Conservation (phyloP, 176 grass and related monocot species). For the Puccinellia tenuiflora region DNA sequence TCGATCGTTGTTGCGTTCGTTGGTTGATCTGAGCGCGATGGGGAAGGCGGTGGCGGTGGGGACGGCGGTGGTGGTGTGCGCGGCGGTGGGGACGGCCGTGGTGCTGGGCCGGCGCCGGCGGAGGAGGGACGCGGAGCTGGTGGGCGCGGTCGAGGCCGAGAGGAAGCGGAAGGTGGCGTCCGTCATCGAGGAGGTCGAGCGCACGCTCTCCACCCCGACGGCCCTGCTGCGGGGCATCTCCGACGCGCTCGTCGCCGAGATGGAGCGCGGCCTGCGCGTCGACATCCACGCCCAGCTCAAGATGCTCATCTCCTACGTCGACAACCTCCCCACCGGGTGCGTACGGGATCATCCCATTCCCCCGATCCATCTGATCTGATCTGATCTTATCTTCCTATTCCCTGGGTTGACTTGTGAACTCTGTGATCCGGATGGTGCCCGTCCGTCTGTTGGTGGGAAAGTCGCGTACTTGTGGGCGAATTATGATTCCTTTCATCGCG, state of each 20-base stretch:
- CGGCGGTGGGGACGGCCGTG: constrained; percentile 57
- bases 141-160: constrained; percentile 7
- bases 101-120: constrained; percentile 41
- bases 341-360: constrained; percentile 4
- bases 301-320: constrained; percentile 95
- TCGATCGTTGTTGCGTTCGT: not conserved
- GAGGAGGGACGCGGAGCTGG: constrained; percentile 19
- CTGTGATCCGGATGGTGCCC: constrained; percentile 16
- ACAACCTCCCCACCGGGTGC: constrained; percentile 90
- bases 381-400: constrained; percentile 1
- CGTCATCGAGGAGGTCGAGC: constrained; percentile 74
- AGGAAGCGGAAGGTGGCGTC: constrained; percentile 24
- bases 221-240: constrained; percentile 69
- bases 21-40: constrained; percentile 14
- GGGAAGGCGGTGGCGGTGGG: constrained; percentile 56
- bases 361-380: not conserved
- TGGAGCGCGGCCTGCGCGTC: constrained; percentile 73
- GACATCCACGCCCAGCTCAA: constrained; percentile 53
- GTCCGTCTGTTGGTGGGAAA: not conserved
- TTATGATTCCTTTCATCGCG: not conserved
- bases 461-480: not conserved
- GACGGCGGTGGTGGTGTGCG: constrained; percentile 63
- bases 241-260: constrained; percentile 77
- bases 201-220: constrained; percentile 58
- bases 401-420: not conserved